A percentile compares a stretch with the other conserved stretches of the same genome.
phyloP scores from a whole-genome alignment of 768 basidiomycete species.

The Psilocybe subaeruginosa region DNA sequence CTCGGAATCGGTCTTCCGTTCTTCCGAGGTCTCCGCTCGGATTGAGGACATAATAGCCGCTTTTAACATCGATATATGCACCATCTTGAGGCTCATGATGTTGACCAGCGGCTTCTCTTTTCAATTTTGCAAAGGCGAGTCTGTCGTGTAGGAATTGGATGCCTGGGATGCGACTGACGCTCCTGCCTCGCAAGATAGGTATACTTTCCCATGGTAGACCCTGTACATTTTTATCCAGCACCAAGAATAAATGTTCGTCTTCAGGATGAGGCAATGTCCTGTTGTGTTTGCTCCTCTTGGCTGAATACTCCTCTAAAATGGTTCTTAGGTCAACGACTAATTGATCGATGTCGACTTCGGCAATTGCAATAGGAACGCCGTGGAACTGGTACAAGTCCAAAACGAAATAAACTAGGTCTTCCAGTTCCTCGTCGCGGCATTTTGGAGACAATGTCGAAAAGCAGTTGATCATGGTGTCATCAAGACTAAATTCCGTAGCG shows the following conservation, averaged over 20 bases:
- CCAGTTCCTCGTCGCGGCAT: constrained; percentile 91
- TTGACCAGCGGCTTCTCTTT: constrained; percentile 26
- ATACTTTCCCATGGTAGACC: constrained; percentile 96
- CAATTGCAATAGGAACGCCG: constrained; percentile 84
- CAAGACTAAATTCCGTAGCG: constrained; percentile 55
- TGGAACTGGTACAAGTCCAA: constrained; percentile 94
- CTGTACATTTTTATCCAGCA: constrained; percentile 89
- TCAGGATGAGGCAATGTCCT: constrained; percentile 18
- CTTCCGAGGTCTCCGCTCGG: constrained; percentile 87
- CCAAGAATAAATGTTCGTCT: constrained; percentile 82
- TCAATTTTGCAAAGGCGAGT: constrained; percentile 59
- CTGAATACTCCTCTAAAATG: constrained; percentile 73
- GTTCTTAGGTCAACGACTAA: constrained; percentile 84
- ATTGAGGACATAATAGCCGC: constrained; percentile 85
- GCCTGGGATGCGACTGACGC: constrained; percentile 92
- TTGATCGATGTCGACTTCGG: constrained; percentile 91
- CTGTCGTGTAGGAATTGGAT: constrained; percentile 88
- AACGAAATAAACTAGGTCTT: constrained; percentile 93
- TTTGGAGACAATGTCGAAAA: constrained; percentile 83
- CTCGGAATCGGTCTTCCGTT: constrained; percentile 81
- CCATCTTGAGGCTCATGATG: constrained; percentile 39
- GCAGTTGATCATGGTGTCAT: constrained; percentile 80
- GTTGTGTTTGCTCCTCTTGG: constrained; percentile 31
- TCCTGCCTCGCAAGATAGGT: constrained; percentile 79
- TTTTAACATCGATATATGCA: constrained; percentile 62